phyloP scores from a whole-genome alignment of 495 filamentous ascomycete genomes.

The Penicillium malachiteum region DNA sequence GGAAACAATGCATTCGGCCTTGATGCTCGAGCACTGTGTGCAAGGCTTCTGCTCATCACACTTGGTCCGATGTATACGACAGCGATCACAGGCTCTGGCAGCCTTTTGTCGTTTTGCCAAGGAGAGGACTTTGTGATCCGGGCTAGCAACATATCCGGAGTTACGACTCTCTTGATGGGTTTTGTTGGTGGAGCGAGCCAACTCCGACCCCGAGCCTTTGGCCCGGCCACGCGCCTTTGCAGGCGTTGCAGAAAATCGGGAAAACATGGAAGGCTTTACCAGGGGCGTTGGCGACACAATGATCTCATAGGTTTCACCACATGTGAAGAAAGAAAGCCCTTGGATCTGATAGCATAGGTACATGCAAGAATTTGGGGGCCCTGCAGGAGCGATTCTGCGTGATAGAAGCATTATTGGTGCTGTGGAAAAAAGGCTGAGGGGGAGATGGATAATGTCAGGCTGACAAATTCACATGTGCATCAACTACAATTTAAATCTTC shows the following conservation, averaged over 20 bases:
- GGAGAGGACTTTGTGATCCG: neutral
- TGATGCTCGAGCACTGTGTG: slow-evolving; percentile 2
- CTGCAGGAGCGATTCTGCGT: no score
- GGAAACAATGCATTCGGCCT: slow-evolving; percentile 5
- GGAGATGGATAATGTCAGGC: no score
- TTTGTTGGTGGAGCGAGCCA: slow-evolving; percentile 4
- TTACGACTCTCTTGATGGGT: no score
- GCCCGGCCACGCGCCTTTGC: slow-evolving; percentile 1
- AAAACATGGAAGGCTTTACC: slow-evolving; percentile 5
- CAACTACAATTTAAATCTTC: no score
- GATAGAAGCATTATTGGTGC: no score
- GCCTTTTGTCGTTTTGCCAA: slow-evolving; percentile 4
- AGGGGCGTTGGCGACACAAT: no score
- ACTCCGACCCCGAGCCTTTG: slow-evolving; percentile 2
- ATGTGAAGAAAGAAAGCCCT: no score
- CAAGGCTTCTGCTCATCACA: slow-evolving; percentile 7
- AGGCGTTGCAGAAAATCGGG: slow-evolving; percentile 4
- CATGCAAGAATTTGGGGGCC: no score
- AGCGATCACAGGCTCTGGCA: slow-evolving; percentile 5
- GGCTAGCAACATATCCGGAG: neutral
- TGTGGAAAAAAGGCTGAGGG: no score
- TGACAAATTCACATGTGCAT: no score
- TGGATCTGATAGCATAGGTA: no score
- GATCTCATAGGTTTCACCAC: no score
- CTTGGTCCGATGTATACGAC: slow-evolving; percentile 7